A percentile compares a stretch with the other conserved stretches of the same genome.
Evolutionary conservation across 495 filamentous ascomycete genomes (phyloP).

Genomic region (Hypomontagnella monticulosa): DNA sequence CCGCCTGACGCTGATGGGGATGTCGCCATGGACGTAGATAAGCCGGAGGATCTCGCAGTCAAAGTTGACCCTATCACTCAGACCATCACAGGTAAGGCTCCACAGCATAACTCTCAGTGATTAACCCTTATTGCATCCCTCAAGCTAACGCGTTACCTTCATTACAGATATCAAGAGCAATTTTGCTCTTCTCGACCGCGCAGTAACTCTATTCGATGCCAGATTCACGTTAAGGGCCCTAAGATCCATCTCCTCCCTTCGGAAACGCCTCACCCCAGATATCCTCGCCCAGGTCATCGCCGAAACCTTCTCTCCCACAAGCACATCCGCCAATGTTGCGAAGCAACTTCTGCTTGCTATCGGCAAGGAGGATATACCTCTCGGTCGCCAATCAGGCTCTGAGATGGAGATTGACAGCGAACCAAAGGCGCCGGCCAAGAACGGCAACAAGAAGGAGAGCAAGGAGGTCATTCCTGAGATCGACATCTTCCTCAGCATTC

Average conservation of each 20-base stretch:
- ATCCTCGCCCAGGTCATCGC: conserved; percentile 82
- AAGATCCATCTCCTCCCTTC: conserved; percentile 92
- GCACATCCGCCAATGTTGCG: conserved; percentile 67
- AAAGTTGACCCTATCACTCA: conserved; percentile 74
- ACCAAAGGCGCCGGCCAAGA: conserved; percentile 57
- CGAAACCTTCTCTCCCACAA: conserved; percentile 73
- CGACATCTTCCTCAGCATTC: conserved; percentile 89
- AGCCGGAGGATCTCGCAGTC: conserved; percentile 64
- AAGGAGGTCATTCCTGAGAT: conserved; percentile 89
- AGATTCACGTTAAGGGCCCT: conserved; percentile 94
- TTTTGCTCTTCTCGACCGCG: conserved; percentile 88
- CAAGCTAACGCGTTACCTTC: conserved; percentile 26
- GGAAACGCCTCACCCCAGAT: conserved; percentile 85
- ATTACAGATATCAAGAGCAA: conserved; percentile 88
- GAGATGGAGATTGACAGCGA: conserved; percentile 85
- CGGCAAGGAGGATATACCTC: conserved; percentile 68
- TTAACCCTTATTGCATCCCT: conserved; percentile 1
- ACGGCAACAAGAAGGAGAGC: conserved; percentile 63
- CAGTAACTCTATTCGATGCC: conserved; percentile 91
- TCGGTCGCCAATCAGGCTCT: conserved; percentile 60
- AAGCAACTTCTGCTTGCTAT: conserved; percentile 75
- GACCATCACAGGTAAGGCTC: conserved; percentile 58
- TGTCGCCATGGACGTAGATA: conserved; percentile 77
- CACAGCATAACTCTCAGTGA: background rate
- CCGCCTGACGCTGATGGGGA: conserved; percentile 75